These are phyloP conservation scores for Suillus plorans DNA, from an alignment of 768 basidiomycete genomes.

Conservation along the genomic window DNA sequence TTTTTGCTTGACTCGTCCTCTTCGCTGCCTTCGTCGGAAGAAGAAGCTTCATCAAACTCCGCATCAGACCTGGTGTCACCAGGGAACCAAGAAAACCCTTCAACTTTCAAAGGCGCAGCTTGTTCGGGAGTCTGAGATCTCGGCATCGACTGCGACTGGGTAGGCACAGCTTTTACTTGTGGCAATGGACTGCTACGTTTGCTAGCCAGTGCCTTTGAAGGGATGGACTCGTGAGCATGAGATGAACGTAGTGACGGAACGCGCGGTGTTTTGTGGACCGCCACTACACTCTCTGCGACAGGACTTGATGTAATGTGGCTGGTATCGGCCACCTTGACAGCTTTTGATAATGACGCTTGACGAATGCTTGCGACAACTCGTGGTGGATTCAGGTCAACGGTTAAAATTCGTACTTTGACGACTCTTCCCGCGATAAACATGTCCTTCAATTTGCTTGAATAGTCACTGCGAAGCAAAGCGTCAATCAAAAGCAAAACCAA, in stretches of 20 bases:
- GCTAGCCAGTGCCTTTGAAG: constrained; percentile 84
- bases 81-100: constrained; percentile 75
- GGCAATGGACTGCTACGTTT: constrained; percentile 63
- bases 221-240: constrained; percentile 54
- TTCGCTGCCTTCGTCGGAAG: constrained; percentile 43
- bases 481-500: background rate
- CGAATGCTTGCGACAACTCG: constrained; percentile 85
- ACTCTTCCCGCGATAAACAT: constrained; percentile 80
- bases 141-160: constrained; percentile 1
- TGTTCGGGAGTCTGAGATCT: background rate
- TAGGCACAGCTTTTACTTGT: constrained; percentile 49
- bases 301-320: constrained; percentile 77
- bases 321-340: constrained; percentile 54
- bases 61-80: constrained; percentile 36
- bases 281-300: constrained; percentile 65
- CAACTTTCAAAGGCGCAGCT: constrained; percentile 44
- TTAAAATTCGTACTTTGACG: constrained; percentile 78
- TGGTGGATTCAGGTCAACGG: constrained; percentile 53
- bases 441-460: constrained; percentile 73
- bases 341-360: constrained; percentile 61
- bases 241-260: constrained; percentile 60
- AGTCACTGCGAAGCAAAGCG: background rate
- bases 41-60: constrained; percentile 41
- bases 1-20: constrained; percentile 36
- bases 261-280: constrained; percentile 84